Base-by-base conservation (phyloP, 1,284 basidiomycete species). In the Malassezia dermatis region DNA sequence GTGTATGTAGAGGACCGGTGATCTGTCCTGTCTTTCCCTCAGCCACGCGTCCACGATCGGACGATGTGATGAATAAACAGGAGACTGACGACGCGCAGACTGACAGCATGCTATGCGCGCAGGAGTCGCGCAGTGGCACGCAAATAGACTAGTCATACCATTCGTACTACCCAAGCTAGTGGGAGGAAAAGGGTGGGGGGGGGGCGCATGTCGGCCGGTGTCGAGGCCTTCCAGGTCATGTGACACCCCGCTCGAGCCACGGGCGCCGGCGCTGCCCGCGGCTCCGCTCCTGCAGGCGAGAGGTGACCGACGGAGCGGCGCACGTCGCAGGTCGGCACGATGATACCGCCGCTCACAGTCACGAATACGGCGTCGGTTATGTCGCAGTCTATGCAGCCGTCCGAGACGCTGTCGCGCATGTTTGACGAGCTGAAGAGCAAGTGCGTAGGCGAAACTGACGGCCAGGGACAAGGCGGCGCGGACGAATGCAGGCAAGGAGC, bases 351-450 rank as follows among this genome's bases (percentile, higher is more conserved):
- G 19, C 34, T 57, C 35, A 28, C 44, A 17, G 42, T 46, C 17
- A 57, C 30, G 23, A 34, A 30, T 34, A 31, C 44, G 19, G 37
- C 49, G 28, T 47, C 45, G 17, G 50, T 56, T 11, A 41, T 58
- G 23, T 40, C 56, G 26, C 44, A 59, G 35, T 43, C 56, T 2
- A 53, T 52, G 44, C 65, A 64, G 40, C 66, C 66, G 62, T 62
- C 49, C 46, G 66, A 68, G 53, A 64, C 62, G 50, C 63, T 70
- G 48, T 61, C 61, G 39, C 65, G 67, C 49, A 68, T 70, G 52
- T 70, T 70, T 42, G 50, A 57, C 10, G 60, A 60, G 15, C 66
- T 70, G 39, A 70, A 65, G 52, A 70, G 64, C 58, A 59, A 64
- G 56, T 66, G 61, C 37, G 66, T 52, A 8, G 34, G 15, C 37